phyloP scores from a whole-genome alignment of 2,329 filamentous ascomycete species.

The Aureobasidium sp. region DNA sequence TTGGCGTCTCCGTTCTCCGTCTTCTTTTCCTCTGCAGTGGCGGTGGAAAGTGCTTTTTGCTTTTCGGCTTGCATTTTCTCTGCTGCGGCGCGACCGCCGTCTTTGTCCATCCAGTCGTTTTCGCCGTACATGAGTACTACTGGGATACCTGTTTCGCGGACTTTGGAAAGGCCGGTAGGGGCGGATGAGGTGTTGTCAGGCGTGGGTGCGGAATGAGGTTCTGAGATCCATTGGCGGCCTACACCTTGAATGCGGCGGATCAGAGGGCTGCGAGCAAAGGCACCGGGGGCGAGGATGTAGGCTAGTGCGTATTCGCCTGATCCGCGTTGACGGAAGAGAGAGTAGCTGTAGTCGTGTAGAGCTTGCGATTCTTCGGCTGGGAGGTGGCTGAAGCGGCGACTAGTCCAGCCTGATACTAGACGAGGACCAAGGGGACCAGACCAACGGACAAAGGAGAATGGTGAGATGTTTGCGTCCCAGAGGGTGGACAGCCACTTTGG shows the following conservation, averaged over 20 bases:
- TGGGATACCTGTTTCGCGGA: slow-evolving; percentile 61
- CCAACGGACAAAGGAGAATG: slow-evolving; percentile 83
- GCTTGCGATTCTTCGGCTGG: slow-evolving; percentile 70
- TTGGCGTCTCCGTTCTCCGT: slow-evolving; percentile 73
- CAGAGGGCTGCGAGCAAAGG: slow-evolving; percentile 79
- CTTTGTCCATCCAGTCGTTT: slow-evolving; percentile 97
- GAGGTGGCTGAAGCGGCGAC: slow-evolving; percentile 85
- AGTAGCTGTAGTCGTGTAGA: slow-evolving; percentile 89
- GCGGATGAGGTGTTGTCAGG: slow-evolving; percentile 19
- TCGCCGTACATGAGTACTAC: slow-evolving; percentile 95
- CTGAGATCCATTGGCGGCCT: slow-evolving; percentile 56
- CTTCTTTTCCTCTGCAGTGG: slow-evolving; percentile 57
- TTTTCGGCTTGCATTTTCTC: slow-evolving; percentile 68
- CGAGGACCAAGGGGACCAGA: slow-evolving; percentile 83
- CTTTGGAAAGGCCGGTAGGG: slow-evolving; percentile 15
- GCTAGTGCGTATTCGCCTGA: slow-evolving; percentile 90
- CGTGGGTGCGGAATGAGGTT: slow-evolving; percentile 20
- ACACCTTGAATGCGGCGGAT: slow-evolving; percentile 82
- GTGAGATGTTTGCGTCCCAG: slow-evolving; percentile 95
- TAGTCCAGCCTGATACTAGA: slow-evolving; percentile 91
- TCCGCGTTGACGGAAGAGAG: slow-evolving; percentile 86
- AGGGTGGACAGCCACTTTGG: slow-evolving; percentile 86
- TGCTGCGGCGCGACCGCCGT: slow-evolving; percentile 70
- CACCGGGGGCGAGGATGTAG: slow-evolving; percentile 88
- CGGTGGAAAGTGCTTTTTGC: slow-evolving; percentile 50